Percentiles rank a stretch among this genome's conserved stretches.
phyloP scores from a whole-genome alignment of 192 early-diverging fungal species.

The Diversispora eburnea region DNA sequence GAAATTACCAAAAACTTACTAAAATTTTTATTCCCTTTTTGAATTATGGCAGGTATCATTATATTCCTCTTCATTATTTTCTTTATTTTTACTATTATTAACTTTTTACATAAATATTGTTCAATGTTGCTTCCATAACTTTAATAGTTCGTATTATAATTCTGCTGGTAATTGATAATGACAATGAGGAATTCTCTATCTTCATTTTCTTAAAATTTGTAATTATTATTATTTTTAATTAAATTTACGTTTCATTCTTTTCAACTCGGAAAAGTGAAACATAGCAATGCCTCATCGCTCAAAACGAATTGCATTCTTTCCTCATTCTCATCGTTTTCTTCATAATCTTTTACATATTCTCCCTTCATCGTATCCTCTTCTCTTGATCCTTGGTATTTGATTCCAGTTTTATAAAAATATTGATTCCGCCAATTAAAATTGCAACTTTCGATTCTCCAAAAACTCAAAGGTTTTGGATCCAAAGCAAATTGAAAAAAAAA shows the following conservation, averaged over 20 bases:
- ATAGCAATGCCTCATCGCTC: neutral
- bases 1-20: too few relatives aligned
- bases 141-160: neutral
- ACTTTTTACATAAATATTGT: neutral
- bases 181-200: neutral
- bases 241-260: neutral
- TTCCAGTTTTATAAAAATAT: neutral
- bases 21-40: too few relatives aligned
- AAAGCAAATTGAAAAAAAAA: neutral
- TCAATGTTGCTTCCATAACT: neutral
- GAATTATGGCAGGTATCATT: too few relatives aligned
- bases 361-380: too few relatives aligned
- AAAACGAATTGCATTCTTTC: neutral
- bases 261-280: neutral
- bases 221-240: neutral
- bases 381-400: neutral
- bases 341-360: neutral
- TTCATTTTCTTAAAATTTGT: neutral
- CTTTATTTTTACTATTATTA: neutral
- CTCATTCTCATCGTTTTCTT: neutral
- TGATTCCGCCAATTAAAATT: too few relatives aligned
- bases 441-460: neutral
- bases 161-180: neutral
- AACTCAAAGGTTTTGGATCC: neutral
- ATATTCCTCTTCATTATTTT: neutral